Base-by-base conservation (phyloP, 228 moss, liverwort and hornwort genomes). In the Sphagnum fallax region DNA sequence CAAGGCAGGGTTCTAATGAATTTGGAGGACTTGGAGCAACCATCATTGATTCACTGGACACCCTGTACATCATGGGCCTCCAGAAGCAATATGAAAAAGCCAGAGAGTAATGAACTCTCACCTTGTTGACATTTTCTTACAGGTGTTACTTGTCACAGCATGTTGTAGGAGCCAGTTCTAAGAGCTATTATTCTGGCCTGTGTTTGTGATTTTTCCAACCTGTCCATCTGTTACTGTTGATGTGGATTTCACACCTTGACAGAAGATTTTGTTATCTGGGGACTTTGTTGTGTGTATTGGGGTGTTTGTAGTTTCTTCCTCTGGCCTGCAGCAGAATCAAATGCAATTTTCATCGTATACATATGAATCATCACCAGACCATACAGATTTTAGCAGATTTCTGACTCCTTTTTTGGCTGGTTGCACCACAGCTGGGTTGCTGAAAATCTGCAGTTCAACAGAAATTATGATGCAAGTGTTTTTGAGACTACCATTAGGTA, bases 401-500 rank as follows among this genome's bases (percentile, higher is more conserved):
- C 18, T 13, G 13, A 6, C 8, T 65, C 13, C 47, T 47, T 4
- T 10, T 16, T 65, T 9, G 6, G 49, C 12, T 15, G 49, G 4
- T 4, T 18, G n/a, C 49, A 49, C 47, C 5, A 16, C 82, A 92
- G 92, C 63, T 92, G 96, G 96, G 89, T 97, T 70, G 80, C 88
- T 4, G 84, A 80, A 47, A 87, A 79, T 69, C 81, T 97, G 52
- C 80, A 90, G 77, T 97, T 97, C 75, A 78, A 97, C 85, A 90
- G 79, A 67, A 82, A 88, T 65, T 76, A 86, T 65, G 75, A 84
- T 65, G 91, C 93, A 15, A 97, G 97, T 65, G 97, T 97, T 67
- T 97, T 97, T 81, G 97, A 97, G 84, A 97, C 97, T 63, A 97
- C 91, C 53, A 97, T 97, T 77, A 92, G 92, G 92, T 92, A 79